Evolutionary conservation across 371 early-diverging fungal species (phyloP).

Genomic region (Saksenaea vasiformis): DNA sequence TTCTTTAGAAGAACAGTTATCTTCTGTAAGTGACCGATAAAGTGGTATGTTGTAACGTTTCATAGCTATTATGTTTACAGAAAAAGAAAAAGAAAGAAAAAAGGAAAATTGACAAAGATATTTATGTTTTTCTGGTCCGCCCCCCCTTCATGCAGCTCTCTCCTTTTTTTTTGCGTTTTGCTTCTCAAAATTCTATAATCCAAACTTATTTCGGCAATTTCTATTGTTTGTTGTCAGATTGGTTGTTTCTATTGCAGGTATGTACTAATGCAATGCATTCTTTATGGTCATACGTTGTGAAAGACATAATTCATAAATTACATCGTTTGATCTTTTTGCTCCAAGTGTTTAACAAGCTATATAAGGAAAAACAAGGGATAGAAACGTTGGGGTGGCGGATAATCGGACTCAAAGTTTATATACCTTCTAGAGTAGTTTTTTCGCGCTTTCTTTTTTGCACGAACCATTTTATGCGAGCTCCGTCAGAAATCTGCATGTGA

Average conservation of each 20-base stretch:
- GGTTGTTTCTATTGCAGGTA: neutral
- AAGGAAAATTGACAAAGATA: neutral
- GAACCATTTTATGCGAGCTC: constrained; percentile 1
- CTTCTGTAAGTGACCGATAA: constrained; percentile 26
- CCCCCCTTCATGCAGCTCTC: constrained; percentile 1
- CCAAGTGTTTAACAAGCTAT: neutral
- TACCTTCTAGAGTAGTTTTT: neutral
- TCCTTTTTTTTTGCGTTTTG: constrained; percentile 1
- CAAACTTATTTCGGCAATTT: constrained; percentile 3
- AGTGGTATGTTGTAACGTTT: constrained; percentile 14
- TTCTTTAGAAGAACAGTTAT: constrained; percentile 18
- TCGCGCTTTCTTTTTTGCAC: neutral
- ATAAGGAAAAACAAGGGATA: neutral
- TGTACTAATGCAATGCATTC: neutral
- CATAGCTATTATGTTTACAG: neutral
- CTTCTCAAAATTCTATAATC: constrained; percentile 1
- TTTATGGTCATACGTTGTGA: neutral
- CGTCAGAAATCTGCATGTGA: constrained; percentile 3
- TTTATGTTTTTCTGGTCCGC: neutral
- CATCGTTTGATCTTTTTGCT: neutral
- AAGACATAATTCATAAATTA: neutral
- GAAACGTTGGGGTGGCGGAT: neutral
- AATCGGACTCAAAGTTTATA: neutral
- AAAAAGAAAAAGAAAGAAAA: neutral
- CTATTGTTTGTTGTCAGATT: constrained; percentile 4